A percentile compares a stretch with the other conserved stretches of the same genome.
Evolutionary conservation across 352 stramenopile genomes (phyloP).

Genomic region (Phytophthora fragariaefolia): DNA sequence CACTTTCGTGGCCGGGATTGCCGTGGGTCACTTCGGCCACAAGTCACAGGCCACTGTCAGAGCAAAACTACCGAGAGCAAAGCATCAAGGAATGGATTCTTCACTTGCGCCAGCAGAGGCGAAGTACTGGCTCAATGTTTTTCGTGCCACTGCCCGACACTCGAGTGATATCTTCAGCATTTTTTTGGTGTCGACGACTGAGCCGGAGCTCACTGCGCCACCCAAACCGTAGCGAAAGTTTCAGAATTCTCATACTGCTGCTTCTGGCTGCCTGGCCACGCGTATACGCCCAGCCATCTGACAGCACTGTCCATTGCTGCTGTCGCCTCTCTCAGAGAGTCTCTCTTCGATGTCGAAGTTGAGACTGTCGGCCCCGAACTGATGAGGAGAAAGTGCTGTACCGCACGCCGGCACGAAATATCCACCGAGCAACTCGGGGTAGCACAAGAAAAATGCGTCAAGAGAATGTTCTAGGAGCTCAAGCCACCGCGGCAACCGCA

Average conservation of each 20-base stretch:
- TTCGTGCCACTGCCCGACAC: conserved; percentile 19
- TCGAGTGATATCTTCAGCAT: conserved; percentile 20
- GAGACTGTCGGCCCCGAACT: not conserved
- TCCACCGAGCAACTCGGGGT: conserved; percentile 10
- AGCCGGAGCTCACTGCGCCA: not conserved
- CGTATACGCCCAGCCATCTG: not conserved
- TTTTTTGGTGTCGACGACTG: not conserved
- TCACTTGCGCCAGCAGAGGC: not conserved
- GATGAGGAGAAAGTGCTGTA: not conserved
- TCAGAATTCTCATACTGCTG: no score
- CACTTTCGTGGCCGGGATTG: conserved; percentile 22
- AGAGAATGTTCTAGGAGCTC: no score
- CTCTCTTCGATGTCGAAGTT: conserved; percentile 6
- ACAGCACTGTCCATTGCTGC: not conserved
- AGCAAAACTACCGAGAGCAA: conserved; percentile 20
- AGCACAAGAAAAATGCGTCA: conserved; percentile 12
- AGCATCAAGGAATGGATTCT: conserved; percentile 30
- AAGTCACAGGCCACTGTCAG: no score
- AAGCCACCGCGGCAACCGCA: conserved; percentile 4
- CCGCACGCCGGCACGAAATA: conserved; percentile 22
- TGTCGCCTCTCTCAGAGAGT: no score
- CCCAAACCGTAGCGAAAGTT: no score
- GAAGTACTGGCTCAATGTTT: not conserved
- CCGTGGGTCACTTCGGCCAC: conserved; percentile 13
- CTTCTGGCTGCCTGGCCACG: not conserved